Percentiles rank a stretch among this genome's conserved stretches.
These are phyloP conservation scores for Brachypodium distachyon DNA, from an alignment of 202 grass and related monocot genomes.

Conservation along the genomic window DNA sequence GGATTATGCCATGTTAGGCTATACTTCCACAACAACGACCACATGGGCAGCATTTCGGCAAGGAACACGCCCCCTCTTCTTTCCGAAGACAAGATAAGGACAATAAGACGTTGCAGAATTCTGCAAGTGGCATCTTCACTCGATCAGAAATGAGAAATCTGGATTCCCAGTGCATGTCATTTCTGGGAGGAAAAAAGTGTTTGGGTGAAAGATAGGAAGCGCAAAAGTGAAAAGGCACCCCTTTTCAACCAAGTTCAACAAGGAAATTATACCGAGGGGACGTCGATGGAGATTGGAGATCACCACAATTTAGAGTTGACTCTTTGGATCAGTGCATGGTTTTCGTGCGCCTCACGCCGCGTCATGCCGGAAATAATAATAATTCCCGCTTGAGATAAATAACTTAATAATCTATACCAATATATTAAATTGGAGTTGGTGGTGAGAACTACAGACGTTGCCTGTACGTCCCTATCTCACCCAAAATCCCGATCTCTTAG, in stretches of 20 bases:
- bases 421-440: no score
- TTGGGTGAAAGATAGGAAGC: background rate
- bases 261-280: constrained; percentile 5
- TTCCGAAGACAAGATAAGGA: background rate
- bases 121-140: background rate
- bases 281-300: background rate
- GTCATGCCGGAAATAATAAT: no score
- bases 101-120: background rate
- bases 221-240: background rate
- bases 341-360: background rate
- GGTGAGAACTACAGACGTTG: no score
- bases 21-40: background rate
- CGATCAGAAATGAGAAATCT: background rate
- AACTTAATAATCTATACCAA: no score
- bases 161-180: constrained; percentile 3
- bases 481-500: no score
- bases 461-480: no score
- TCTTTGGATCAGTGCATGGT: background rate
- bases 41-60: background rate
- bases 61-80: background rate
- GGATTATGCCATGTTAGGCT: no score
- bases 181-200: background rate
- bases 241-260: constrained; percentile 21
- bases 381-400: no score
- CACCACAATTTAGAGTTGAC: background rate